Base-by-base conservation (phyloP, 1,139 yeast species). In the Diutina pseudorugosa region DNA sequence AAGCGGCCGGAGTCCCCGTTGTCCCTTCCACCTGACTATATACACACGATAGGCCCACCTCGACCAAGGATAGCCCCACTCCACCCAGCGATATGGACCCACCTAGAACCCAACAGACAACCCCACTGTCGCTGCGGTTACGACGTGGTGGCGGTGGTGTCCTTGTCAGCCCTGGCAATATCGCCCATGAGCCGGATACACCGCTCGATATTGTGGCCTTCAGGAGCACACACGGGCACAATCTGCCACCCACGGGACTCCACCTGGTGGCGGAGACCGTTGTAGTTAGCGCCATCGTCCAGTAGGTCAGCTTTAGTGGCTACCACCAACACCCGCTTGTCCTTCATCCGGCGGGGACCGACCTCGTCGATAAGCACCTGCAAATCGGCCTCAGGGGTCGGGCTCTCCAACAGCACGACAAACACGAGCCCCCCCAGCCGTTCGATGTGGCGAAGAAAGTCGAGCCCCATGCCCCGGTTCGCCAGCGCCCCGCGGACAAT, bases 381-480 rank as follows among this genome's bases (percentile, higher is more conserved):
- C 50, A 93, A 67, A 59, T 89, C 96, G 0, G 65, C 69, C 0
- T 80, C 69, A 0, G 96, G 96, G 56, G 83, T 71, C 16, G 65
- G 63, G 6, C 76, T 65, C 49, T 87, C 96, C 27, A 93, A 70
- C 4, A 90, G 85, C 2, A 93, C 72, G 3, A 93, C 96, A 69
- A 93, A 89, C 2, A 85, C 95, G 54, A 93, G 69, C 0, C 96
- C 96, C 14, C 86, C 85, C 3, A 96, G 86, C 57, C 98, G 75
- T 66, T 93, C 98, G 52, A 93, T 82, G 64, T 93, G 98, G 55
- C 97, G 75, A 57, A 93, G 69, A 65, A 93, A 93, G 57, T 90
- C 97, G 51, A 89, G 75, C 0, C 98, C 98, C 88, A 93, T 85
- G 2, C 98, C 98, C 62, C 78, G 83, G 61, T 91, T 87, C 47